phyloP scores from a whole-genome alignment of 345 rosid species.

The Capsella bursapastoris region DNA sequence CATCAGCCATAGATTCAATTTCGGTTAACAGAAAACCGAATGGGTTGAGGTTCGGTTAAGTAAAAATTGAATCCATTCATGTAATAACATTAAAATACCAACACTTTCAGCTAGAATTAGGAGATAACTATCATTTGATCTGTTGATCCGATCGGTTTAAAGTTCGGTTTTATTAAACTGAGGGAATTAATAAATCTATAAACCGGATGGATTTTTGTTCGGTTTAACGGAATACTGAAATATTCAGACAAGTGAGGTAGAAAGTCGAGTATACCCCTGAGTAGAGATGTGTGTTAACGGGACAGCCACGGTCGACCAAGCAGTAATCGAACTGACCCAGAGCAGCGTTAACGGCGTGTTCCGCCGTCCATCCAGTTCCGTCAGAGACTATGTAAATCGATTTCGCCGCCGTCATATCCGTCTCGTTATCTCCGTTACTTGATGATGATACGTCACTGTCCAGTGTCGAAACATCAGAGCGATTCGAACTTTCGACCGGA shows the following conservation, averaged over 20 bases:
- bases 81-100: neutral
- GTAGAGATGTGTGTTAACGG: constrained; percentile 88
- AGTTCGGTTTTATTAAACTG: neutral
- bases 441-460: constrained; percentile 43
- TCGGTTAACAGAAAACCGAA: neutral
- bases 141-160: constrained; percentile 11
- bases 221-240: neutral
- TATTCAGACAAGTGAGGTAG: neutral
- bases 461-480: constrained; percentile 26
- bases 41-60: neutral
- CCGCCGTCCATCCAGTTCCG: constrained; percentile 98
- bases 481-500: constrained; percentile 23
- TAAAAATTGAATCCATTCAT: neutral
- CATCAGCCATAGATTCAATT: neutral
- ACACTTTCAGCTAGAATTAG: neutral
- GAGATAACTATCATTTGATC: neutral
- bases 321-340: constrained; percentile 91
- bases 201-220: constrained; percentile 12
- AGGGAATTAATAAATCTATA: neutral
- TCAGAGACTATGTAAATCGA: constrained; percentile 87
- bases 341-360: constrained; percentile 84
- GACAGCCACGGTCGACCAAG: constrained; percentile 85
- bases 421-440: constrained; percentile 44
- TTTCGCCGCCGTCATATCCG: constrained; percentile 51
- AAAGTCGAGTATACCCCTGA: constrained; percentile 70